Evolutionary conservation across 2,329 filamentous ascomycete genomes (phyloP).

Genomic region (Coniella vitis): DNA sequence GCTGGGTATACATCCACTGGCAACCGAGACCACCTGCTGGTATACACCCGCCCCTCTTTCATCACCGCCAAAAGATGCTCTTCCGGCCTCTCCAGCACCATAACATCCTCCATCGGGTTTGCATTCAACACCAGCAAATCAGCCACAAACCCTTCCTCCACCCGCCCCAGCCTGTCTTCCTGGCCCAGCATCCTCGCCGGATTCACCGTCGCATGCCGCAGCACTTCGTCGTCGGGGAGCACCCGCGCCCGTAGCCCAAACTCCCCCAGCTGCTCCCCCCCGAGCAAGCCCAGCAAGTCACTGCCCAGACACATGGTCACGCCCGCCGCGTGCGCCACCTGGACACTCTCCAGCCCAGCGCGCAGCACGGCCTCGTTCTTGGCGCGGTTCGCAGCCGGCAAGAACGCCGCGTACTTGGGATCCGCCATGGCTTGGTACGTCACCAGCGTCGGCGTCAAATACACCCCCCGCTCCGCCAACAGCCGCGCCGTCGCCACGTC

Average conservation of each 20-base stretch:
- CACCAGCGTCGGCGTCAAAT: constrained; percentile 42
- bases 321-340: constrained; percentile 10
- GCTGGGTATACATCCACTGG: constrained; percentile 5
- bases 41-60: constrained; percentile 41
- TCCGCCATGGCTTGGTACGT: constrained; percentile 33
- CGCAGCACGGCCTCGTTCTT: constrained; percentile 12
- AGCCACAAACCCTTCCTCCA: constrained; percentile 38
- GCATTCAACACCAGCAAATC: constrained; percentile 41
- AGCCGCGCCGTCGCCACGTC: constrained; percentile 30
- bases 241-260: constrained; percentile 13
- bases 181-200: constrained; percentile 38
- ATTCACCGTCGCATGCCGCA: constrained; percentile 29
- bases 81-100: constrained; percentile 37
- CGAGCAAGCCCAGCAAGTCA: constrained; percentile 13
- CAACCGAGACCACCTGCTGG: constrained; percentile 12
- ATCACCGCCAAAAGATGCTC: constrained; percentile 39
- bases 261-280: constrained; percentile 13
- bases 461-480: constrained; percentile 38
- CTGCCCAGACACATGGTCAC: constrained; percentile 13
- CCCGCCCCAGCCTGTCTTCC: constrained; percentile 36
- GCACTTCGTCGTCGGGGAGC: constrained; percentile 1
- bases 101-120: constrained; percentile 45
- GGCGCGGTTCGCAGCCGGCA: constrained; percentile 4
- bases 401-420: constrained; percentile 11
- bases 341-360: neutral